Evolutionary conservation across 2,329 filamentous ascomycete species (phyloP).

Genomic region (Penicillium sp.): DNA sequence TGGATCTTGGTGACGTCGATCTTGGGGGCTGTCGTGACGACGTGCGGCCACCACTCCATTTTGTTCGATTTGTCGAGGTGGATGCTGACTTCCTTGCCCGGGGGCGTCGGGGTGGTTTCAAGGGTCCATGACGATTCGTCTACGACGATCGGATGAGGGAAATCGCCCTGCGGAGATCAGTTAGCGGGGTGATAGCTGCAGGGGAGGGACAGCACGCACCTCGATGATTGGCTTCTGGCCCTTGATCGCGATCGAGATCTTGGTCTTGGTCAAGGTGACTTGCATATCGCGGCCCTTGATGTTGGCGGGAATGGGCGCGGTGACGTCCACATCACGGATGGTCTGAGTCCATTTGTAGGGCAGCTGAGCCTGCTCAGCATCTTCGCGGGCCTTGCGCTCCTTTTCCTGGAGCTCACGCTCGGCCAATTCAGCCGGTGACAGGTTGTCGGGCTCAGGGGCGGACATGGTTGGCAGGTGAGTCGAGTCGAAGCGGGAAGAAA

Average conservation of each 20-base stretch:
- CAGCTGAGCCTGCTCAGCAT: constrained; percentile 79
- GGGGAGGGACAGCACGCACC: constrained; percentile 46
- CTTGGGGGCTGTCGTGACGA: constrained; percentile 77
- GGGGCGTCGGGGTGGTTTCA: constrained; percentile 54
- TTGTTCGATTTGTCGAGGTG: constrained; percentile 95
- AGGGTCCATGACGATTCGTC: constrained; percentile 97
- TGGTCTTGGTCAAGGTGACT: constrained; percentile 74
- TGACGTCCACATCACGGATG: constrained; percentile 81
- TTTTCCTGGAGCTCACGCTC: constrained; percentile 54
- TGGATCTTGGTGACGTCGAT: constrained; percentile 95
- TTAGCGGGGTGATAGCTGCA: background rate
- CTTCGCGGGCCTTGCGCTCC: constrained; percentile 65
- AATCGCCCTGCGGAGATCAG: constrained; percentile 60
- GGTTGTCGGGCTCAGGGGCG: constrained; percentile 30
- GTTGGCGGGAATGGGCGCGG: constrained; percentile 71
- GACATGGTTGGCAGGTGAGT: constrained; percentile 25
- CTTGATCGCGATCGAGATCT: constrained; percentile 76
- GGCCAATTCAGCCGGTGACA: constrained; percentile 32
- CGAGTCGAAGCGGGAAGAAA: background rate
- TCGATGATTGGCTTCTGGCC: constrained; percentile 80
- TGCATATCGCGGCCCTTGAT: constrained; percentile 79
- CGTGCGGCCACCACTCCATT: constrained; percentile 97
- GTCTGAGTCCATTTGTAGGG: constrained; percentile 98
- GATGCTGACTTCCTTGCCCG: constrained; percentile 70
- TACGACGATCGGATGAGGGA: constrained; percentile 71